Conservation (phyloP, 495 filamentous ascomycete genomes). For the Neurospora sp. region DNA sequence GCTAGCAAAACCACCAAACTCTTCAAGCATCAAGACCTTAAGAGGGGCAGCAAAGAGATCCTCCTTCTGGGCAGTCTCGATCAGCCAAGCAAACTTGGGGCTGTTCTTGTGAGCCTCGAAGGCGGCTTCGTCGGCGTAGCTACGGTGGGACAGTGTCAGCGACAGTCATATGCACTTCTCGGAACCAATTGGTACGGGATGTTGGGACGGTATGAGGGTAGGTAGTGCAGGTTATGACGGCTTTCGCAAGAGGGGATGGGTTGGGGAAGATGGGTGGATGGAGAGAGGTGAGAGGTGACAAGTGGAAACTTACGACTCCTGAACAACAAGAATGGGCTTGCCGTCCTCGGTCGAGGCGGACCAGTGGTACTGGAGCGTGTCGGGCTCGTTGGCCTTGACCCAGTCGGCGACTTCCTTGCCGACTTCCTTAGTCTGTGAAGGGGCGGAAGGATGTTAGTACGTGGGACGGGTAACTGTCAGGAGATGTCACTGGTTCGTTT, state of each 20-base stretch:
- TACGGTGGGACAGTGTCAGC: too few relatives aligned
- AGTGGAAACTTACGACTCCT: constrained; percentile 12
- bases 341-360: constrained; percentile 5
- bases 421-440: constrained; percentile 13
- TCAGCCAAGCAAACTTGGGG: constrained; percentile 10
- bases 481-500: not conserved
- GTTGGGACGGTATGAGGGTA: not conserved
- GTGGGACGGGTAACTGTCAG: not conserved
- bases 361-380: constrained; percentile 18
- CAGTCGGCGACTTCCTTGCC: constrained; percentile 3
- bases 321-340: constrained; percentile 13
- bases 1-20: constrained; percentile 8
- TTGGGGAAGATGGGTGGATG: not conserved
- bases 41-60: constrained; percentile 7
- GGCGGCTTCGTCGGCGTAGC: constrained; percentile 16
- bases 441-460: not conserved
- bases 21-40: constrained; percentile 8
- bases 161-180: too few relatives aligned
- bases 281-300: not conserved
- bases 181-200: not conserved
- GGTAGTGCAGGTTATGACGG: not conserved
- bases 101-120: constrained; percentile 11
- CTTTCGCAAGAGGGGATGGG: not conserved
- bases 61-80: constrained; percentile 10
- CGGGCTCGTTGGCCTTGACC: constrained; percentile 17